These are phyloP conservation scores for Talaromyces verruculosus DNA, from an alignment of 2,329 filamentous ascomycete genomes.

Conservation along the genomic window DNA sequence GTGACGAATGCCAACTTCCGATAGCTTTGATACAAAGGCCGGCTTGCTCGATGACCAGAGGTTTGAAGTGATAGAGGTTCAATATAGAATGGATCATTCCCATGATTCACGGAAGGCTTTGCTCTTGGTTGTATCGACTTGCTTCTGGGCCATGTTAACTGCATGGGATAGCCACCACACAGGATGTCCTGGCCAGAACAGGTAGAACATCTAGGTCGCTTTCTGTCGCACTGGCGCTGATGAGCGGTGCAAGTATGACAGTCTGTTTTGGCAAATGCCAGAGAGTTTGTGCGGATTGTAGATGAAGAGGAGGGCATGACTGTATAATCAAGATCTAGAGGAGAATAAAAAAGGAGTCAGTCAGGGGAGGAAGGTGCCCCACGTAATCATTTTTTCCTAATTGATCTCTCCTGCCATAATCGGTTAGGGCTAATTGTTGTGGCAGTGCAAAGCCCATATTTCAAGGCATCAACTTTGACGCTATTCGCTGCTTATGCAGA, in stretches of 20 bases:
- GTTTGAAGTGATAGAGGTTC: slow-evolving; percentile 16
- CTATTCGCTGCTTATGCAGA: neutral
- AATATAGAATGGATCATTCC: slow-evolving; percentile 2
- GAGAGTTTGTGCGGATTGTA: slow-evolving; percentile 10
- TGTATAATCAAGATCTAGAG: neutral
- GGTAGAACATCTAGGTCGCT: slow-evolving; percentile 20
- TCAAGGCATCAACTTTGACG: neutral
- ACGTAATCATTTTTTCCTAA: slow-evolving; percentile 7
- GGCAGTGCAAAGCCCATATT: neutral
- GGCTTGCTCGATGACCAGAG: neutral
- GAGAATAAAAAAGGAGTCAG: neutral
- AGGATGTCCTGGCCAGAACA: slow-evolving; percentile 13
- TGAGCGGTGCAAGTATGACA: slow-evolving; percentile 18
- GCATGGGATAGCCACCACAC: slow-evolving; percentile 18
- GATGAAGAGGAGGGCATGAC: neutral
- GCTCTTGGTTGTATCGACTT: neutral
- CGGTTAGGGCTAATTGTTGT: neutral
- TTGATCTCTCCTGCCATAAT: slow-evolving; percentile 14
- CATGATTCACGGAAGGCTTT: neutral
- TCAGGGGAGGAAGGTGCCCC: neutral
- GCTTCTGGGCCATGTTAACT: slow-evolving; percentile 7
- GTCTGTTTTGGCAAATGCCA: slow-evolving; percentile 17
- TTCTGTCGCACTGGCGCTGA: slow-evolving; percentile 12
- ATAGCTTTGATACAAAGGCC: neutral
- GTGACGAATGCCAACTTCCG: slow-evolving; percentile 1